These are phyloP conservation scores for Streptanthus diversifolius DNA, from an alignment of 345 rosid species.

Conservation along the genomic window DNA sequence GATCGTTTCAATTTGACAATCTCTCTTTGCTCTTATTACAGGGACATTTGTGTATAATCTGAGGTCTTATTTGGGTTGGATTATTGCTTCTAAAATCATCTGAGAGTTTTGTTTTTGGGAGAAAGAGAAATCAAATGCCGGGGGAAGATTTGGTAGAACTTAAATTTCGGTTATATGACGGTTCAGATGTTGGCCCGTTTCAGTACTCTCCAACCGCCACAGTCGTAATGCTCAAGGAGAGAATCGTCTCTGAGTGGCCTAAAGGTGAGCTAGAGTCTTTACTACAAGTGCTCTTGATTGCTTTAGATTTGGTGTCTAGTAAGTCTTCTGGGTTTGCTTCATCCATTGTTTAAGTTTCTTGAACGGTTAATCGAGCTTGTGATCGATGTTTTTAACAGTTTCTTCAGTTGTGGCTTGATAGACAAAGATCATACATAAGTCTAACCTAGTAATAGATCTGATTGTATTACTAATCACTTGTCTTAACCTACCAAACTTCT, in stretches of 20 bases:
- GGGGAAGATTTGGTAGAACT: slow-evolving; percentile 78
- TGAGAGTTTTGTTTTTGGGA: slow-evolving; percentile 10
- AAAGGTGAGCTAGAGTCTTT: slow-evolving; percentile 48
- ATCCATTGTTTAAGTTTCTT: neutral
- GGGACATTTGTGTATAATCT: neutral
- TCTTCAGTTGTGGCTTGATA: neutral
- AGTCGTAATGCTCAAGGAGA: slow-evolving; percentile 72
- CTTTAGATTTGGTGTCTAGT: neutral
- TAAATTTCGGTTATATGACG: slow-evolving; percentile 86
- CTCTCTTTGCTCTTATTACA: neutral
- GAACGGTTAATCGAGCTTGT: neutral
- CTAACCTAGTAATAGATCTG: neutral
- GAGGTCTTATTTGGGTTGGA: slow-evolving; percentile 17
- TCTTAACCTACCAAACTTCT: neutral
- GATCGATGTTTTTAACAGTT: neutral
- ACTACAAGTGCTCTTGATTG: neutral
- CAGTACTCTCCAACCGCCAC: slow-evolving; percentile 71
- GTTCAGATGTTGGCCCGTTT: slow-evolving; percentile 91
- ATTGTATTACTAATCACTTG: neutral
- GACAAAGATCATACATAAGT: neutral
- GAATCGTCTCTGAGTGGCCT: slow-evolving; percentile 85
- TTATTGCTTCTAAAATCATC: neutral
- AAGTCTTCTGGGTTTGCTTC: neutral
- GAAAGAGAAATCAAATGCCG: slow-evolving; percentile 56
- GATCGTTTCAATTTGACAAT: neutral